Percentiles rank a stretch among this genome's conserved stretches.
Conservation (phyloP, 1,284 basidiomycete genomes). For the Tremellales sp. region DNA sequence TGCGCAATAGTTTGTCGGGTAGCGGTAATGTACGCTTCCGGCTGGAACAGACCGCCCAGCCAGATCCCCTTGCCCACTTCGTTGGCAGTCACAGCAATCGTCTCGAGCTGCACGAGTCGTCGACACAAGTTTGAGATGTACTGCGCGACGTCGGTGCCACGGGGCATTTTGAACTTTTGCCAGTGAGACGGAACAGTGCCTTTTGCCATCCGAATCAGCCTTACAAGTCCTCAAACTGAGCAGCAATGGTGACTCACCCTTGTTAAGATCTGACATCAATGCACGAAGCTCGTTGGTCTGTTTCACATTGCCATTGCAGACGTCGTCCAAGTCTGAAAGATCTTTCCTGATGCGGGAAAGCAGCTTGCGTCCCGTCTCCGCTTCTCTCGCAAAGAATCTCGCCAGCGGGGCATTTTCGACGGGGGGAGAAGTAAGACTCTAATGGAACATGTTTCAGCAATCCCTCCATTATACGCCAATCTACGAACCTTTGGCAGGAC, state of each 20-base stretch:
- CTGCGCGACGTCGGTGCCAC: conserved; percentile 70
- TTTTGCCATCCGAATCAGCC: conserved; percentile 46
- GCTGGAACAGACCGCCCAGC: conserved; percentile 91
- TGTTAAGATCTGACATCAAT: conserved; percentile 79
- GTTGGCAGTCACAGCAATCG: conserved; percentile 59
- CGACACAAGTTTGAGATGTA: conserved; percentile 80
- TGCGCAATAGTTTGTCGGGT: conserved; percentile 90
- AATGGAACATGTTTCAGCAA: neutral
- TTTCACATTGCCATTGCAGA: conserved; percentile 81
- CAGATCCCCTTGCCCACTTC: conserved; percentile 56
- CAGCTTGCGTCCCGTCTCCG: conserved; percentile 70
- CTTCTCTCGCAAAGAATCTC: conserved; percentile 84
- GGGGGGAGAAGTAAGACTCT: conserved; percentile 21
- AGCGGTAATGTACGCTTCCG: conserved; percentile 90
- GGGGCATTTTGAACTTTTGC: conserved; percentile 81
- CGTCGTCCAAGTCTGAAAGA: conserved; percentile 71
- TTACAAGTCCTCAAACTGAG: neutral
- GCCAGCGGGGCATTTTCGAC: conserved; percentile 65
- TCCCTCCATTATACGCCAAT: neutral
- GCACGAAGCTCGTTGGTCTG: conserved; percentile 90
- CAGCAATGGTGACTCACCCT: conserved; percentile 57
- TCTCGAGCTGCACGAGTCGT: conserved; percentile 73
- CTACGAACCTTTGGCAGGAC: conserved; percentile 65
- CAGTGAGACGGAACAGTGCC: conserved; percentile 83
- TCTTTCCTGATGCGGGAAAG: conserved; percentile 73